phyloP scores from a whole-genome alignment of 352 stramenopile genomes.

The Thraustochytrium sp. region DNA sequence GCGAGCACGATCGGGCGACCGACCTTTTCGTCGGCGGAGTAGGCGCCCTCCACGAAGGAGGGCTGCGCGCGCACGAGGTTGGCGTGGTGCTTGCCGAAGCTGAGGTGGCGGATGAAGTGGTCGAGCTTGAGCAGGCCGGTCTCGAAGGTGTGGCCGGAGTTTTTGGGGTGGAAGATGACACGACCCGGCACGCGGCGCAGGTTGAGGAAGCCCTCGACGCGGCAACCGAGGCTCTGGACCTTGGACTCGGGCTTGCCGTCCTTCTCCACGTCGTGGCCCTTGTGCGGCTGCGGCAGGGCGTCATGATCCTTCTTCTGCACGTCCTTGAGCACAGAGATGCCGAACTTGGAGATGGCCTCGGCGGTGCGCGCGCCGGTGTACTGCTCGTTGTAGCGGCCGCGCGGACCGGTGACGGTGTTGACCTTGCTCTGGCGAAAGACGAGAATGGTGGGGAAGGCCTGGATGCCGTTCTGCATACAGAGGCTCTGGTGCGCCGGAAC shows the following conservation, averaged over 20 bases:
- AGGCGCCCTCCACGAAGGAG: not conserved
- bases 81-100: slow-evolving; percentile 16
- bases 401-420: slow-evolving; percentile 11
- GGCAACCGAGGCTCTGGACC: not conserved
- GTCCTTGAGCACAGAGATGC: slow-evolving; percentile 28
- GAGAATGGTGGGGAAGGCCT: slow-evolving; percentile 45
- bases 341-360: slow-evolving; percentile 30
- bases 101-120: slow-evolving; percentile 30
- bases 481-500: not conserved
- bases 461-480: slow-evolving; percentile 35
- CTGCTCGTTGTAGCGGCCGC: slow-evolving; percentile 10
- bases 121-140: slow-evolving; percentile 25
- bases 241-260: slow-evolving; percentile 33
- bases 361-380: slow-evolving; percentile 28
- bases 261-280: slow-evolving; percentile 32
- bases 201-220: slow-evolving; percentile 40
- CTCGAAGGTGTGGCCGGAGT: slow-evolving; percentile 22
- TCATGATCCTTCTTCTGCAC: slow-evolving; percentile 31
- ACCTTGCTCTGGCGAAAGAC: slow-evolving; percentile 44
- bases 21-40: not conserved
- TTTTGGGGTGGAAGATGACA: slow-evolving; percentile 29
- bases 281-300: not conserved
- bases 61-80: not conserved
- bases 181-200: slow-evolving; percentile 7
- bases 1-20: not conserved